Evolutionary conservation across 495 filamentous ascomycete genomes (phyloP), one percentile per base, ranked within the genome.

Genomic region (Aspergillus leporis): DNA sequence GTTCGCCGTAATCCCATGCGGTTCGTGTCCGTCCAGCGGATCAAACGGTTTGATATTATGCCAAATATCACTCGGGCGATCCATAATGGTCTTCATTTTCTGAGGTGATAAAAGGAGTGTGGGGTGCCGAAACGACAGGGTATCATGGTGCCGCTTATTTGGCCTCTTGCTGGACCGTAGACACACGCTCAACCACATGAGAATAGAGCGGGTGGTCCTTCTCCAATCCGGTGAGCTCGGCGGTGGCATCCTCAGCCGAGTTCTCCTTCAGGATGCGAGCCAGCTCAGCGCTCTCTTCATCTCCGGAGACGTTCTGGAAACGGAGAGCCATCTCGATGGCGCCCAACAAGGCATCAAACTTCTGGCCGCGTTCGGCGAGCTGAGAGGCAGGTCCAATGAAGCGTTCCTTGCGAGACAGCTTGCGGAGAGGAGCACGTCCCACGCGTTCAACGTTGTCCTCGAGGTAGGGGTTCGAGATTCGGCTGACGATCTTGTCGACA

Each of bases 391-490:
- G 94, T 60, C 91, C 92, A 71, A 98, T 89, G 79, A 98, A 95
- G 36, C 94, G 91, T 74, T 98, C 94, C 73, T 92, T 90, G 69
- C 91, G 89, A 56, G 86, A 86, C 14, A 98, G 81, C 82, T 98
- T 98, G 71, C 94, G 86, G 56, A 98, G 76, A 10, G 94, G 94
- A 41, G 93, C 94, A 69, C 94, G 93, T 51, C 93, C 94, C 60
- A 98, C 94, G 67, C 94, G 94, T 79, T 92, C 91, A 36, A 97
- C 91, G 40, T 86, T 85, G 75, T 98, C 94, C 70, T 96, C 88
- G 41, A 98, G 82, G 69, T 92, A 86, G n/a, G 88, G 95, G 77
- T 98, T 98, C 68, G 88, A 89, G 74, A 98, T 97, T 66, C 94
- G 90, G 60, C 78, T 80, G 65, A 98, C 81, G 75, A 98, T 98